Conservation (phyloP, 2,329 filamentous ascomycete species). For the Huntiella decipiens region DNA sequence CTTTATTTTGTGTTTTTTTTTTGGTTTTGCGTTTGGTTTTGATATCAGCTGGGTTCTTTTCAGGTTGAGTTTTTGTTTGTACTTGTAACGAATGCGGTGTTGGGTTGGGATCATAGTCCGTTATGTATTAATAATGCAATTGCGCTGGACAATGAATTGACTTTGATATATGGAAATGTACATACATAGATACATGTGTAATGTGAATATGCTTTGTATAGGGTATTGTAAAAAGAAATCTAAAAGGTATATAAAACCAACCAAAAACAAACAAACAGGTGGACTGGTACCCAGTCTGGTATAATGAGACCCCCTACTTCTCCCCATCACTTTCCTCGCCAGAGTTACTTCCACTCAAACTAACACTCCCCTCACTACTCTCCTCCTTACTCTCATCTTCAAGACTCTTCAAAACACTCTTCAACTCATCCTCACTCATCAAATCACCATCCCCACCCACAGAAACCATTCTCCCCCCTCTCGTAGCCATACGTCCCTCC, state of each 20-base stretch:
- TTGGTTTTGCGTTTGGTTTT: background rate
- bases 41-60: background rate
- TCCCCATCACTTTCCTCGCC: background rate
- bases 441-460: slow-evolving; percentile 30
- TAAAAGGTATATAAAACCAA: background rate
- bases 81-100: background rate
- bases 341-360: background rate
- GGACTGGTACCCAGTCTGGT: background rate
- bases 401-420: slow-evolving; percentile 23
- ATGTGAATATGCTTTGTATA: too few species aligned
- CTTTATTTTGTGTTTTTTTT: too few species aligned
- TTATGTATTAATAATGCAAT: slow-evolving; percentile 2
- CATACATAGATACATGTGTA: too few species aligned
- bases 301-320: background rate
- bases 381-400: slow-evolving; percentile 14
- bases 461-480: slow-evolving; percentile 30
- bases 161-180: too few species aligned
- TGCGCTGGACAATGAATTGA: background rate
- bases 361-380: slow-evolving; percentile 1
- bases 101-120: background rate
- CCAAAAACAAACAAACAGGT: background rate
- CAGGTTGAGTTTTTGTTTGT: background rate
- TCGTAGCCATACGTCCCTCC: slow-evolving; percentile 34
- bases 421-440: slow-evolving; percentile 41
- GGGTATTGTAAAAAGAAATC: background rate